phyloP scores from a whole-genome alignment of 352 stramenopile species.

The Plasmopara viticola region DNA sequence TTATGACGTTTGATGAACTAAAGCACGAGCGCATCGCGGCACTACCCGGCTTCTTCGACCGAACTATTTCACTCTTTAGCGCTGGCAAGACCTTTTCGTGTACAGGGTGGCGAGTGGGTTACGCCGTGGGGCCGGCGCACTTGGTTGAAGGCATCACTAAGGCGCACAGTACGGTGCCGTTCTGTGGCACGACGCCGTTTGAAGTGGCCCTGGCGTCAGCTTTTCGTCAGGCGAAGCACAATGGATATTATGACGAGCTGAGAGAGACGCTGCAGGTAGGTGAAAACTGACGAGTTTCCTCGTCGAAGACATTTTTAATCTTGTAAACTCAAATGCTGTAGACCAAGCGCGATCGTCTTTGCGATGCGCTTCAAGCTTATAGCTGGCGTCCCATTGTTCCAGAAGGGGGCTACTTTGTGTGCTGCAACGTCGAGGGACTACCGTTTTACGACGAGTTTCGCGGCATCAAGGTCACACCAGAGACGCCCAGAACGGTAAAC shows the following conservation, averaged over 20 bases:
- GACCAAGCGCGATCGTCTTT: slow-evolving; percentile 84
- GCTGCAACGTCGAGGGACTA: slow-evolving; percentile 69
- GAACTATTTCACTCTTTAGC: slow-evolving; percentile 90
- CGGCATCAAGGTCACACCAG: slow-evolving; percentile 38
- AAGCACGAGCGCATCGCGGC: slow-evolving; percentile 62
- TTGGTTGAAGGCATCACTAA: slow-evolving; percentile 61
- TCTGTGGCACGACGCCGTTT: slow-evolving; percentile 92
- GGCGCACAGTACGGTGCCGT: slow-evolving; percentile 83
- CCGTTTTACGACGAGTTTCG: slow-evolving; percentile 70
- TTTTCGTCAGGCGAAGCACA: slow-evolving; percentile 84
- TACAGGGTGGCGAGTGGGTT: slow-evolving; percentile 91
- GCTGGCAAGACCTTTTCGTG: slow-evolving; percentile 92
- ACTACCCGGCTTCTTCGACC: slow-evolving; percentile 80
- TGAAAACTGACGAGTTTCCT: background rate
- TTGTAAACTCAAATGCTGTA: slow-evolving; percentile 31
- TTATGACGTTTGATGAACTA: slow-evolving; percentile 89
- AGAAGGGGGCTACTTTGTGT: slow-evolving; percentile 95
- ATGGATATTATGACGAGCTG: slow-evolving; percentile 79
- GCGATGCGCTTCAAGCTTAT: slow-evolving; percentile 63
- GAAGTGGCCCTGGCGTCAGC: slow-evolving; percentile 89
- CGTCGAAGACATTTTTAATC: slow-evolving; percentile 3
- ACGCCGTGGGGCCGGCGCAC: slow-evolving; percentile 58
- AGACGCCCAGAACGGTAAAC: slow-evolving; percentile 51
- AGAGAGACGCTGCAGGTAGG: slow-evolving; percentile 46
- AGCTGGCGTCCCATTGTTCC: slow-evolving; percentile 89